Evolutionary conservation across 805 yeast species (phyloP), one percentile per base, ranked within the genome.

Genomic region (Candida insectalens): DNA sequence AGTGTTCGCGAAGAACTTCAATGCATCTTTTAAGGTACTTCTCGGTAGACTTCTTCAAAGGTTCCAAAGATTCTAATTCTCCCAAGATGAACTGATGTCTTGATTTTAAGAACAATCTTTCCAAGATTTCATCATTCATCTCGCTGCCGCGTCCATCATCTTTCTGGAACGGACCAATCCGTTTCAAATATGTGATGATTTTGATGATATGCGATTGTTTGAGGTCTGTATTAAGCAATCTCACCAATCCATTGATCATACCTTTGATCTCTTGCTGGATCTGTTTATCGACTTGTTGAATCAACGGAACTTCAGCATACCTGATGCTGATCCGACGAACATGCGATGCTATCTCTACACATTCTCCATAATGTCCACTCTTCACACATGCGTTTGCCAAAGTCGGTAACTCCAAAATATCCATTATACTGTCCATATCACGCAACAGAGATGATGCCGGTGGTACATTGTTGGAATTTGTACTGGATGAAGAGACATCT

Each of bases 351-450:
- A 89, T 71, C 51, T 89, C 95, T 23, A 89, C 68, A 7, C 96
- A 87, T 48, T 87, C 95, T 22, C 85, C 81, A 50, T 88, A 92
- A 48, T 82, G 83, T 0, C 95, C 95, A 30, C 81, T 79, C 31
- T 74, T 66, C 8, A 88, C 83, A 55, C 96, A 84, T n/a, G 88
- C 75, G 31, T 77, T 69, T 22, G 89, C 77, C 31, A 89, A 54
- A 2, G 94, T 69, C 1, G 98, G 96, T 22, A 92, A 60, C 49
- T 84, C 95, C 43, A 89, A 61, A 7, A 88, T 68, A 46, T 83
- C 95, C 39, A 80, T 69, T 8, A 88, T 65, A 26, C 76, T 71
- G 40, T 79, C 87, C 48, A 85, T 69, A 43, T 81, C 78, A 31
- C 67, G 66, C 27, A 77, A 57, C 19, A 78, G 67, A 10, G 53